A percentile compares a stretch with the other conserved stretches of the same genome.
These are phyloP conservation scores for Argentina anserina DNA, from an alignment of 306 rosid species.

Conservation along the genomic window DNA sequence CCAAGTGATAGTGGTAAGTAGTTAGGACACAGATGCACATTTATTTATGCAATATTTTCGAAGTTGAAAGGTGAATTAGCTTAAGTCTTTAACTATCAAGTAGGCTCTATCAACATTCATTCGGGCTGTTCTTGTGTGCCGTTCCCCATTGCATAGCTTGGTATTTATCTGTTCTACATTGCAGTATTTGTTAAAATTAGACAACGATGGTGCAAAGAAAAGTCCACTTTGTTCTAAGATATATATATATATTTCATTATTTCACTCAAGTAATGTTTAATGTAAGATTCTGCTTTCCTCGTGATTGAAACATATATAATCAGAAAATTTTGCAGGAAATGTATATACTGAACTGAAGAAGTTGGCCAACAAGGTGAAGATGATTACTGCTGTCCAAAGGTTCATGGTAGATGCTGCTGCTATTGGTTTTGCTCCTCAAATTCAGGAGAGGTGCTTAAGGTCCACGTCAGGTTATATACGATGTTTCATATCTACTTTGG, in stretches of 20 bases:
- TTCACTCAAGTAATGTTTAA: slow-evolving; percentile 1
- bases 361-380: slow-evolving; percentile 53
- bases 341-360: slow-evolving; percentile 27
- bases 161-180: neutral
- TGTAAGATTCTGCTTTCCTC: neutral
- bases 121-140: neutral
- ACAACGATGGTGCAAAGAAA: neutral
- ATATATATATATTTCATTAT: neutral
- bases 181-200: neutral
- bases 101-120: neutral
- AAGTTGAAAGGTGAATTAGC: neutral
- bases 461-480: slow-evolving; percentile 49
- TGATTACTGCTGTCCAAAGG: slow-evolving; percentile 69
- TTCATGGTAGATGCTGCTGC: slow-evolving; percentile 61
- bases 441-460: slow-evolving; percentile 52
- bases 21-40: neutral
- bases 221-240: neutral
- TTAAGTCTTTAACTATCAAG: neutral
- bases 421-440: slow-evolving; percentile 45
- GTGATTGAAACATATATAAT: too few species aligned
- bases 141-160: neutral
- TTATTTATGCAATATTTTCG: neutral
- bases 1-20: slow-evolving; percentile 45
- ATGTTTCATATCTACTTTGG: slow-evolving; percentile 33
- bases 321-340: slow-evolving; percentile 52